Evolutionary conservation across 2,329 filamentous ascomycete species (phyloP).

Genomic region (Aspergillus sergii): DNA sequence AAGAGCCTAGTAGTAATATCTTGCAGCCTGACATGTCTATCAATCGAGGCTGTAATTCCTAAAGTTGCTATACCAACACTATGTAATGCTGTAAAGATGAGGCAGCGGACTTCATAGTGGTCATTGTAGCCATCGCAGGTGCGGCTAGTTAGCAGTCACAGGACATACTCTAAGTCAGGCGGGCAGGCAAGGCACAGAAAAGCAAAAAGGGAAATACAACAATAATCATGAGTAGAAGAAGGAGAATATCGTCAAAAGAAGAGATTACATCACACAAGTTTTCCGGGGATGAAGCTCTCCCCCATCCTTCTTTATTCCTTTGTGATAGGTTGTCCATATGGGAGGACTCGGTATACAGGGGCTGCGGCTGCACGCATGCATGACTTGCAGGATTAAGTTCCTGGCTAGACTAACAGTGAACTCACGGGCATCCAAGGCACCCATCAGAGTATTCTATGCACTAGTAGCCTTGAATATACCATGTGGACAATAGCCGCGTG

Average conservation of each 20-base stretch:
- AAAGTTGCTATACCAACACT: not conserved
- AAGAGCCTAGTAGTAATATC: not conserved
- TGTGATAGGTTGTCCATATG: not conserved
- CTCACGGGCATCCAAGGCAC: not conserved
- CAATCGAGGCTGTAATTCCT: not conserved
- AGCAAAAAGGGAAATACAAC: too few relatives aligned
- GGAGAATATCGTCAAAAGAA: slow-evolving; percentile 8
- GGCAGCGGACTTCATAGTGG: not conserved
- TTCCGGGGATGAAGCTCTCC: not conserved
- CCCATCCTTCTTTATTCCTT: not conserved
- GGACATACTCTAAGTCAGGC: slow-evolving; percentile 28
- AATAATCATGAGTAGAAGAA: slow-evolving; percentile 10
- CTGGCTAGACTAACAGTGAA: not conserved
- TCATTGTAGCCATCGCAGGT: not conserved
- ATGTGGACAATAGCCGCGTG: slow-evolving; percentile 2
- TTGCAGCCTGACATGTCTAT: not conserved
- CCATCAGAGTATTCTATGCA: not conserved
- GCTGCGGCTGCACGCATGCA: not conserved
- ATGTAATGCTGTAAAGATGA: not conserved
- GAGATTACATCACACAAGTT: slow-evolving; percentile 11
- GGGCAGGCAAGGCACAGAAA: slow-evolving; percentile 10
- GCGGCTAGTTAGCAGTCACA: slow-evolving; percentile 25
- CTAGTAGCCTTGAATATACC: not conserved
- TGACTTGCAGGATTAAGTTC: not conserved
- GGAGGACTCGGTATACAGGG: not conserved